Conservation (phyloP, 1,284 basidiomycete species). For the Volvariella surrecta region DNA sequence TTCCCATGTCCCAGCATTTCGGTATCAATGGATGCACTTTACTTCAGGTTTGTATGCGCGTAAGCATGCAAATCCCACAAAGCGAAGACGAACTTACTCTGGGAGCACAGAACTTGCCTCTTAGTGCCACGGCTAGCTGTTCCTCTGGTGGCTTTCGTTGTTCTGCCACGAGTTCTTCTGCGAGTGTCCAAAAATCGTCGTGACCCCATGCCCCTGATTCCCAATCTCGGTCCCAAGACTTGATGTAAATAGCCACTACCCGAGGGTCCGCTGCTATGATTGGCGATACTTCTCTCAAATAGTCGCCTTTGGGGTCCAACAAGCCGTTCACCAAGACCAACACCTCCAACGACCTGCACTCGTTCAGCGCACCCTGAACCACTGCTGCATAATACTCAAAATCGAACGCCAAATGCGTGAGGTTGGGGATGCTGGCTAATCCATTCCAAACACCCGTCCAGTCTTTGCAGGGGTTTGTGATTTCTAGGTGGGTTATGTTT, state of each 20-base stretch:
- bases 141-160: no score
- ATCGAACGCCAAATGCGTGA: neutral
- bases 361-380: neutral
- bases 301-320: neutral
- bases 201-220: neutral
- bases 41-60: no score
- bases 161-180: neutral
- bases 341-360: neutral
- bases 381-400: neutral
- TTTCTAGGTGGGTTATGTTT: slow-evolving; percentile 13
- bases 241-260: neutral
- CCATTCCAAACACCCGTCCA: neutral
- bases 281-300: neutral
- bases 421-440: neutral
- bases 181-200: neutral
- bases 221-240: neutral
- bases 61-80: no score
- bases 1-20: no score
- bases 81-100: no score
- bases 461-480: slow-evolving; percentile 1
- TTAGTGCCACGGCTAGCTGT: no score
- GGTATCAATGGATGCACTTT: no score
- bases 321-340: neutral
- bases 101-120: no score
- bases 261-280: neutral